These are phyloP conservation scores for Casuarina cunninghamiana DNA, from an alignment of 306 rosid species.

Conservation along the genomic window DNA sequence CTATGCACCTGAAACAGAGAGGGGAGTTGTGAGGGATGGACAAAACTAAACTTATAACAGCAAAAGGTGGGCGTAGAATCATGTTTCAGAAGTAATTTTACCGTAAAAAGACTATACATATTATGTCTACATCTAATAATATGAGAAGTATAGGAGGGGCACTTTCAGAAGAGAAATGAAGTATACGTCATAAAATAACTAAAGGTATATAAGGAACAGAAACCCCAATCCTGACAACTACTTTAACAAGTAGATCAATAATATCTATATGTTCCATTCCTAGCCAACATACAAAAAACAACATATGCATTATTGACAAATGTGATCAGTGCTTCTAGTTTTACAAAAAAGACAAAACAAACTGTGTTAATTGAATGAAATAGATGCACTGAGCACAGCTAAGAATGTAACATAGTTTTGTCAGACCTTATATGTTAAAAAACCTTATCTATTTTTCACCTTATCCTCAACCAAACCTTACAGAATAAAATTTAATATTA, in stretches of 20 bases:
- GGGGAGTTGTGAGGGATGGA: background rate
- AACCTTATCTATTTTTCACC: background rate
- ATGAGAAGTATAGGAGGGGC: background rate
- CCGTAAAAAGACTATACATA: background rate
- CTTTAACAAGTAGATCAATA: conserved; percentile 1
- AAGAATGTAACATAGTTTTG: background rate
- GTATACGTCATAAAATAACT: background rate
- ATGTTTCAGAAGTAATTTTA: background rate
- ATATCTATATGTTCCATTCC: background rate
- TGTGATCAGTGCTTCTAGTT: background rate
- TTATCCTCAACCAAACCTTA: background rate
- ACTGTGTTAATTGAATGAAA: background rate
- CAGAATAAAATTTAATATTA: background rate
- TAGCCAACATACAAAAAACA: background rate
- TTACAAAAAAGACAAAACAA: background rate
- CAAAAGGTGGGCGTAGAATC: background rate
- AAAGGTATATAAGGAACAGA: background rate
- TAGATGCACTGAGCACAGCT: background rate
- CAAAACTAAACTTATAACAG: conserved; percentile 4
- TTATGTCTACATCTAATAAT: background rate
- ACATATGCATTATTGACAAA: background rate
- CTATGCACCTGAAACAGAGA: conserved; percentile 55
- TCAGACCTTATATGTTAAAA: background rate
- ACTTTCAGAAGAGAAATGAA: background rate
- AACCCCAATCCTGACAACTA: background rate